Evolutionary conservation across 805 yeast genomes (phyloP).

Genomic region (Candida silvicultrix): DNA sequence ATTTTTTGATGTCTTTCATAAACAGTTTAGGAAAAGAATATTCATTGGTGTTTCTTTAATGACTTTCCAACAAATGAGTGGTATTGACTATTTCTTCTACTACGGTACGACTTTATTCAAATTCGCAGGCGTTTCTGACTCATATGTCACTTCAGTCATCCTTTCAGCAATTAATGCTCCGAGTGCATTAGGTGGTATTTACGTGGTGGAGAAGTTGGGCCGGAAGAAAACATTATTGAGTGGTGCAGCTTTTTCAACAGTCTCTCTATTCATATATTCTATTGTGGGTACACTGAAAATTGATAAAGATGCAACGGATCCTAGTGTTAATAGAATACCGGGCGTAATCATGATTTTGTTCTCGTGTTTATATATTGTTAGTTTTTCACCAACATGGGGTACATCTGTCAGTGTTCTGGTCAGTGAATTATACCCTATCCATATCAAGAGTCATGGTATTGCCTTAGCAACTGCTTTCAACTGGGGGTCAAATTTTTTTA

Average conservation of each 20-base stretch:
- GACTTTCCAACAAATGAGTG: constrained; percentile 56
- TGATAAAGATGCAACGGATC: constrained; percentile 24
- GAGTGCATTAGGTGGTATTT: constrained; percentile 42
- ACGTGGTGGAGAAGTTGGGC: constrained; percentile 44
- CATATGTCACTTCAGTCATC: constrained; percentile 49
- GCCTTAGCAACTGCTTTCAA: constrained; percentile 54
- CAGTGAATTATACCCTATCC: constrained; percentile 44
- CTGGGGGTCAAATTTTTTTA: constrained; percentile 44
- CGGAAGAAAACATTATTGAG: constrained; percentile 31
- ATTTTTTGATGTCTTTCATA: neutral
- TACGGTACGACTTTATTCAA: constrained; percentile 56
- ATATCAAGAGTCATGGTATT: constrained; percentile 51
- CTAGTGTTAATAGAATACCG: constrained; percentile 26
- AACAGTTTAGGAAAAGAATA: constrained; percentile 28
- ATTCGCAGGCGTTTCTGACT: constrained; percentile 45
- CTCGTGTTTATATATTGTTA: constrained; percentile 43
- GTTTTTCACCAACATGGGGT: constrained; percentile 52
- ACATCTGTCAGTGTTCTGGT: constrained; percentile 42
- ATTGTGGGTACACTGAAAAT: constrained; percentile 34
- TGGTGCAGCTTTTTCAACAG: constrained; percentile 41
- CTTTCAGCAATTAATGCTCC: constrained; percentile 47
- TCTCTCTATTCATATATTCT: constrained; percentile 47
- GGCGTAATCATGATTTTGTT: constrained; percentile 48
- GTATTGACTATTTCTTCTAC: constrained; percentile 64
- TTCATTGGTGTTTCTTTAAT: constrained; percentile 51